A percentile compares a stretch with the other conserved stretches of the same genome.
Evolutionary conservation across 75 land plant species (phyloP).

Genomic region (Cupressus sempervirens): DNA sequence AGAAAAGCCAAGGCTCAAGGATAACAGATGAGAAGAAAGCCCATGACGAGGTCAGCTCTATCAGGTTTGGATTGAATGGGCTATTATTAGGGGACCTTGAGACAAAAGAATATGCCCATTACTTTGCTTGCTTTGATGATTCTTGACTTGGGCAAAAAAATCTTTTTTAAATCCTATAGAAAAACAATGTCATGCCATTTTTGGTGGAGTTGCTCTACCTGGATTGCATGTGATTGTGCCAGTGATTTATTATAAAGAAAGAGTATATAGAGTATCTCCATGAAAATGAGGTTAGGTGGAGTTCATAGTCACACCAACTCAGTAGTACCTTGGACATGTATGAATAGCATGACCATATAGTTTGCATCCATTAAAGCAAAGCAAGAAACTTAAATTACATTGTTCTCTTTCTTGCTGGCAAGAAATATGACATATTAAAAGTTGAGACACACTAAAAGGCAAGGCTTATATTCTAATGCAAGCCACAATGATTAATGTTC

Average conservation of each 20-base stretch:
- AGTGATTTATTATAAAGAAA: neutral
- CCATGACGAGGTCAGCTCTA: neutral
- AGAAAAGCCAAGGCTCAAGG: neutral
- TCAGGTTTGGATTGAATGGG: neutral
- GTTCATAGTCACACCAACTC: neutral
- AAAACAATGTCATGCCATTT: neutral
- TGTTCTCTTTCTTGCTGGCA: neutral
- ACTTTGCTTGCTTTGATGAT: neutral
- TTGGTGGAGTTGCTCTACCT: constrained; percentile 3
- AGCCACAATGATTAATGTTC: neutral
- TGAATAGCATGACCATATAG: neutral
- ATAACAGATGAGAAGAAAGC: neutral
- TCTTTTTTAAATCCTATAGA: neutral
- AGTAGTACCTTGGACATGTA: neutral
- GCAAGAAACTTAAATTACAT: neutral
- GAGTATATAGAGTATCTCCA: neutral
- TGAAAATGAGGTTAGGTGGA: neutral
- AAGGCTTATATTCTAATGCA: neutral
- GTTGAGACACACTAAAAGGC: neutral
- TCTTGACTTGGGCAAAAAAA: neutral
- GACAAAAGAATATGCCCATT: neutral
- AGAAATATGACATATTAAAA: neutral
- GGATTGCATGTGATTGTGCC: constrained; percentile 4
- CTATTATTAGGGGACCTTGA: neutral
- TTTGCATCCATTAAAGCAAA: neutral